Evolutionary conservation across 352 stramenopile genomes (phyloP), one percentile per base, ranked within the genome.

Genomic region (Phytophthora pinifolia): DNA sequence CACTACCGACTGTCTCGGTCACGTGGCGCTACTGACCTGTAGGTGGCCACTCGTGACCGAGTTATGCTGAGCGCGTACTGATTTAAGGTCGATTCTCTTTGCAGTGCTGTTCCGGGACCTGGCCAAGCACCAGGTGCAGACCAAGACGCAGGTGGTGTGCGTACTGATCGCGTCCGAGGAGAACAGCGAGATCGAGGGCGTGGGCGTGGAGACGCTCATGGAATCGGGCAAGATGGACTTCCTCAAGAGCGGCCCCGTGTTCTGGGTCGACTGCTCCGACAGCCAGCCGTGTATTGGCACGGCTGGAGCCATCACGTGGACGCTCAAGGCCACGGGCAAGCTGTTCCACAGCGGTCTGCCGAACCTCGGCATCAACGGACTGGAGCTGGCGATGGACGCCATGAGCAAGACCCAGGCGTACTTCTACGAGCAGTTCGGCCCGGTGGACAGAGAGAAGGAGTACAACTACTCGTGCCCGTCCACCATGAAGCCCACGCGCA

Each of bases 251-350:
- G 88, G 90, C 4, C 90, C 89, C 0, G 79, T 96, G 27, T 92
- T 97, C 46, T 98, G 91, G 92, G 75, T 98, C 15, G 92, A 98
- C 68, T 92, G 84, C 59, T 91, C 88, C 9, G 91, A 98, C 67
- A 93, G 74, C 31, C 87, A 98, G 64, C 90, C 91, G 13, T 98
- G 90, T 68, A 96, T 97, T 41, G 91, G 91, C 8, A 98, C 91
- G 29, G 82, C 88, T 25, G 86, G 88, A 15, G 73, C 76, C 0
- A 82, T 95, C 37, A 92, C 89, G 31, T 98, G 91, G 91, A 86
- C 75, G 32, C 54, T 98, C 9, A 97, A 97, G 60, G 86, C 87
- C 1, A 91, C 76, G 14, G 91, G 91, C 47, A 96, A 96, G 65
- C 70, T 97, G 22, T 97, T 97, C 67, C 91, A 98, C 56, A 96